Evolutionary conservation across 2,329 filamentous ascomycete species (phyloP).

Genomic region (Sclerotinia nivalis): DNA sequence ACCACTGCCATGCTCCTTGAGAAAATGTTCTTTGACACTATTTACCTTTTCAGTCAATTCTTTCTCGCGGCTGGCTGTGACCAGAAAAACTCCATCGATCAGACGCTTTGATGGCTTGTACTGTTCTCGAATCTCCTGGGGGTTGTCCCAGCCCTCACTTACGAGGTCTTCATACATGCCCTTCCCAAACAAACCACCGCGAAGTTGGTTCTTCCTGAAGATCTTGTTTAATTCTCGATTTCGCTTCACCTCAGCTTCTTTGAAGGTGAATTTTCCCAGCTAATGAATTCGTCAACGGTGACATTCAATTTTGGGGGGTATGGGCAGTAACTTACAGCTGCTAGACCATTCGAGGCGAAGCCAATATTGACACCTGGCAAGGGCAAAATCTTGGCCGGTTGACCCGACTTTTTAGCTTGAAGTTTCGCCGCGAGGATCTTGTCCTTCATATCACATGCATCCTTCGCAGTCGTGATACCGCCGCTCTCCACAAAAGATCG

Average conservation of each 20-base stretch:
- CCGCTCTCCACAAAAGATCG: neutral
- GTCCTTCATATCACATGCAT: slow-evolving; percentile 8
- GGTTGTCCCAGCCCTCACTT: slow-evolving; percentile 2
- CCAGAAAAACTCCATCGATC: slow-evolving; percentile 14
- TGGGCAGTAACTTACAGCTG: neutral
- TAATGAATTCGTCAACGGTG: neutral
- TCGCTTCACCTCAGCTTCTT: neutral
- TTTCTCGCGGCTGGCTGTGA: neutral
- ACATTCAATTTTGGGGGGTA: neutral
- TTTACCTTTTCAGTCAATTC: neutral
- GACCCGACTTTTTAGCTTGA: neutral
- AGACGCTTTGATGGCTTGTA: neutral
- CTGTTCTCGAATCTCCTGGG: slow-evolving; percentile 10
- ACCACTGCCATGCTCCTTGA: neutral
- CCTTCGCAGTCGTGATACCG: slow-evolving; percentile 1
- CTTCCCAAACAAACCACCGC: slow-evolving; percentile 3
- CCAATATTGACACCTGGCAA: slow-evolving; percentile 14
- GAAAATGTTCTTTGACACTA: neutral
- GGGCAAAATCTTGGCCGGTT: neutral
- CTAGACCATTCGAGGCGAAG: slow-evolving; percentile 1
- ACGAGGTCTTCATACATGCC: slow-evolving; percentile 18
- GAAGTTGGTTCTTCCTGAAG: slow-evolving; percentile 5
- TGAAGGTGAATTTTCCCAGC: slow-evolving; percentile 4
- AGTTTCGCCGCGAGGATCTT: neutral
- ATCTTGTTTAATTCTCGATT: neutral